These are phyloP conservation scores for Rhodotorula sp. DNA, from an alignment of 1,284 basidiomycete genomes.

Conservation along the genomic window DNA sequence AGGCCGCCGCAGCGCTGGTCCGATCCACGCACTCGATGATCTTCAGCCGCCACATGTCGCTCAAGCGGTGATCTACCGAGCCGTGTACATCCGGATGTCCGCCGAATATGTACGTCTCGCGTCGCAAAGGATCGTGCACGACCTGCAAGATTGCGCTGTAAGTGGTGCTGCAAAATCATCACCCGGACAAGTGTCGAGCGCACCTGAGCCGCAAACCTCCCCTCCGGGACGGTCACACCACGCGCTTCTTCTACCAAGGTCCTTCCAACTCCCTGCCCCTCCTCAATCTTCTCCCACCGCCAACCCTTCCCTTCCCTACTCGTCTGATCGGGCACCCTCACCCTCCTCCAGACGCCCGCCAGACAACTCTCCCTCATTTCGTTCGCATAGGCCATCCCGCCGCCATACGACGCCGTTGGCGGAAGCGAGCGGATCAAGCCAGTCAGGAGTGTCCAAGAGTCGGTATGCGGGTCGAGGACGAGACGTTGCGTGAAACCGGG, in stretches of 20 bases:
- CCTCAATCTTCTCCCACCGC: constrained; percentile 38
- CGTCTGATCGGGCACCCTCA: constrained; percentile 7
- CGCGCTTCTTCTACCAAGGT: background rate
- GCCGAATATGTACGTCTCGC: constrained; percentile 49
- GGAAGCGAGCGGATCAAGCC: constrained; percentile 39
- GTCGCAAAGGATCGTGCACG: constrained; percentile 46
- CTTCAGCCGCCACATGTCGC: constrained; percentile 48
- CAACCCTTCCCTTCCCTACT: background rate
- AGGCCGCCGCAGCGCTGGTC: too few species aligned
- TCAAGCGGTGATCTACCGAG: constrained; percentile 38
- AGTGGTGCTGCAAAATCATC: too few species aligned
- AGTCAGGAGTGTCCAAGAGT: constrained; percentile 47
- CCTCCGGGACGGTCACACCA: constrained; percentile 13
- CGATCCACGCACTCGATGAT: constrained; percentile 40
- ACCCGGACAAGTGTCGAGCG: background rate
- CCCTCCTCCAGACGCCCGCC: constrained; percentile 6
- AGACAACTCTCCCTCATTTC: background rate
- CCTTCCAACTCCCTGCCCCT: background rate
- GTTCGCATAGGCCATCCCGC: background rate
- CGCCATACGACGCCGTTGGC: background rate
- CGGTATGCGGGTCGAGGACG: constrained; percentile 43
- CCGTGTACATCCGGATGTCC: constrained; percentile 46
- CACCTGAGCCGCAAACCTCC: constrained; percentile 39
- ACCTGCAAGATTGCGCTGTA: constrained; percentile 39
- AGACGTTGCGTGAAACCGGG: constrained; percentile 49